Evolutionary conservation across 2,329 filamentous ascomycete genomes (phyloP).

Genomic region (Monosporascus sp.): DNA sequence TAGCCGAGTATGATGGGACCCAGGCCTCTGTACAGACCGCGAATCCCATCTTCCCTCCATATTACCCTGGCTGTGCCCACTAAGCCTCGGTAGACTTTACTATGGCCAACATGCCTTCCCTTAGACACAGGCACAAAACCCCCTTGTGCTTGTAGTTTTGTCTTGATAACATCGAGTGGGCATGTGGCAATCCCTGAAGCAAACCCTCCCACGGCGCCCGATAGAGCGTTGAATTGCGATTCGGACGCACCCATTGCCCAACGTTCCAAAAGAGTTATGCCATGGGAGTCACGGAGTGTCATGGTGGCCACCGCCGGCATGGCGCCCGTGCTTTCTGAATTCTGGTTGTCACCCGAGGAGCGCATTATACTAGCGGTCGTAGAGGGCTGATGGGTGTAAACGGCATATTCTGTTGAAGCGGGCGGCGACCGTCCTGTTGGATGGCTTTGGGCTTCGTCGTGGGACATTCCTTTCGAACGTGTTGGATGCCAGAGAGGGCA

Average conservation of each 20-base stretch:
- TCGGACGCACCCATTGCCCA: conserved; percentile 54
- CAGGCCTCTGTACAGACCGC: conserved; percentile 87
- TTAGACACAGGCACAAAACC: conserved; percentile 59
- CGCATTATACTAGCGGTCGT: conserved; percentile 22
- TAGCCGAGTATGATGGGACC: conserved; percentile 95
- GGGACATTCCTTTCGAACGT: conserved; percentile 41
- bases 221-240: conserved; percentile 72
- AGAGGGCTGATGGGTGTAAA: conserved; percentile 19
- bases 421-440: conserved; percentile 23
- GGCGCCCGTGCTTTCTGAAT: conserved; percentile 7
- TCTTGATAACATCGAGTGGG: conserved; percentile 98
- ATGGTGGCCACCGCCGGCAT: conserved; percentile 21
- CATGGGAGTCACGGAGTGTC: conserved; percentile 22
- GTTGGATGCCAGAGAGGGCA: conserved; percentile 9
- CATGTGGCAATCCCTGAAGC: conserved; percentile 93
- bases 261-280: conserved; percentile 43
- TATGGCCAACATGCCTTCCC: conserved; percentile 43
- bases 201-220: conserved; percentile 84
- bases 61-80: conserved; percentile 82
- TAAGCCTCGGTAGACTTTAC: conserved; percentile 75
- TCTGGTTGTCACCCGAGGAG: conserved; percentile 16
- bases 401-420: conserved; percentile 30
- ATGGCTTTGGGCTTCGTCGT: conserved; percentile 38
- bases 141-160: conserved; percentile 92
- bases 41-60: conserved; percentile 79